Base-by-base conservation (phyloP, 192 early-diverging fungal genomes). In the Coemansia sp. region DNA sequence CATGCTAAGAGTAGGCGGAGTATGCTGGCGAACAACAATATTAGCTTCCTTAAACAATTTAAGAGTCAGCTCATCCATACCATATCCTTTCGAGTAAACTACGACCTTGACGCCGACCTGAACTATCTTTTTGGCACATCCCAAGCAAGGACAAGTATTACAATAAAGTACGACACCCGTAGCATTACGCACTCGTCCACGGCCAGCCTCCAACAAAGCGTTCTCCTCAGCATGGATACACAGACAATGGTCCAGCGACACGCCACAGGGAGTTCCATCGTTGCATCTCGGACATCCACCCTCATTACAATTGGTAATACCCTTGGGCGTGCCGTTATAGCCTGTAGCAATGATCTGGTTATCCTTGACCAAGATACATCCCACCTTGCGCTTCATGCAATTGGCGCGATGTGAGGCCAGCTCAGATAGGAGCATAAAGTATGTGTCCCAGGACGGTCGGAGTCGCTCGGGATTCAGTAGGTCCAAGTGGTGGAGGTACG, bases 151-250 rank as follows among this genome's bases (percentile, higher is more conserved):
- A 60, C 89, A 92, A 5, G 96, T 99, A 71, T 95, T 99, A 79
- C 97, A 98, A 75, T 99, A 99, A 16, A 98, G 86, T 6, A 90
- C 91, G 13, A 77, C 73, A 4, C 67, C 73, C 2, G 62, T 71
- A 1, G 68, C 69, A 24, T 88, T 87, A 27, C 89, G 89, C n/a
- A 96, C 90, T 22, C 95, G 75, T n/a, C 92, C 94, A 41, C 95
- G 81, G 16, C 98, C 98, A 4, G 94, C 98, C 80, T 99, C 98
- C 50, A 99, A 71, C 50, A 99, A 76, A 32, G 97, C 95, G 73
- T 99, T 99, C 81, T 99, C 98, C 69, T 99, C 97, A 0, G 98
- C 98, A 69, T 98, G 97, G 73, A 99, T 87, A 73, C 98, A 99
- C 52, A 98, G 74, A 69, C 98, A 99, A 24, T 86, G 74, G 78